Base-by-base conservation (phyloP, 164 flowering plant species). In the Nymphaea thermarum region DNA sequence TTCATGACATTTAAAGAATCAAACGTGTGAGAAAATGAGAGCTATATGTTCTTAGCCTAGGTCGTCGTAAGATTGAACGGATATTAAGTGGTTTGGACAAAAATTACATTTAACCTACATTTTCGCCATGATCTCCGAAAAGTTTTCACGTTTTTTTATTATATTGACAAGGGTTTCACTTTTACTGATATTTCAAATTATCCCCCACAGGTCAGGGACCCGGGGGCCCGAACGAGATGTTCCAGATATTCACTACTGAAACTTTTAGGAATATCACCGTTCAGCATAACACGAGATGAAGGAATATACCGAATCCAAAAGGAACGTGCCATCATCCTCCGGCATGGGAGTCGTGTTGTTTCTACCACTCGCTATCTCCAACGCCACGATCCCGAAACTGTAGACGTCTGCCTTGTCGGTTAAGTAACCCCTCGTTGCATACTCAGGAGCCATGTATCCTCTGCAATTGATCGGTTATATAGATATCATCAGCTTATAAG, bases 391-490 rank as follows among this genome's bases (percentile, higher is more conserved):
- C 6, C 87, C 90, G 47, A 79, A 86, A 63, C 90, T 86, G 72
- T 86, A 86, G 42, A 86, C 85, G 68, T 86, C 87, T 44, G 84
- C 88, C 70, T 86, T 84, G 65, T 80, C 70, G 0, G 88, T 83
- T 60, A 86, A 61, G 63, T 82, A 74, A 43, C 90, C 90, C 66
- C 86, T 65, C 65, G 81, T 36, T 44, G 90, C 90, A 78, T 84
- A 86, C 66, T 86, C 86, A 4, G 88, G 90, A 2, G 90, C 90
- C 84, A 87, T 85, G 60, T 87, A 87, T 72, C 89, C 87, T 7
- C 87, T 86, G 82, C 45, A 74, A 64, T 25, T 25, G 36, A 25
- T 25, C 36, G 53, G 57, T 44, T 17, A 65, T 64, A 25, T 16
- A 44, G 51, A 65, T 64, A 5, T 17, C 65, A 25, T 25, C 36